Percentiles rank a stretch among this genome's conserved stretches.
Conservation (phyloP, 208 protist species). For the Trypanosoma platydactyli region DNA sequence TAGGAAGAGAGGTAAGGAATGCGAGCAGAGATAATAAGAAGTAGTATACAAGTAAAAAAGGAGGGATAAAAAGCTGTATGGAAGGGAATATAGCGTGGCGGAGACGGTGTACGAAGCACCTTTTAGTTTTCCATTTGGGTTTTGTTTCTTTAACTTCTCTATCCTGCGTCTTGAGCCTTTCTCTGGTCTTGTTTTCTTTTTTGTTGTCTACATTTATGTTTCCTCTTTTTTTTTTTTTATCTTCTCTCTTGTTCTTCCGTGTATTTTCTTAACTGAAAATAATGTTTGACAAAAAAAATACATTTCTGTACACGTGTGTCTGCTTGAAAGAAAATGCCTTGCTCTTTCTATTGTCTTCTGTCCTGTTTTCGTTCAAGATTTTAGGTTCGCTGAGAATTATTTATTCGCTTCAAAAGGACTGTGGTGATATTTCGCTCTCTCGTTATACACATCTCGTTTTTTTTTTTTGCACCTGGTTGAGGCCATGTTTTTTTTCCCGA, state of each 20-base stretch:
- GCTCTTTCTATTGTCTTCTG: too few species aligned
- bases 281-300: too few species aligned
- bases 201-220: background rate
- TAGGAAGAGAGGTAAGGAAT: background rate
- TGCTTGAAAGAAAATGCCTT: too few species aligned
- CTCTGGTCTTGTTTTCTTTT: too few species aligned
- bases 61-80: background rate
- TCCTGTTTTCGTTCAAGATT: too few species aligned
- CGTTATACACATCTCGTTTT: too few species aligned
- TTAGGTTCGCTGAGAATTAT: too few species aligned
- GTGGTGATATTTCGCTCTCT: too few species aligned
- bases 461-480: too few species aligned
- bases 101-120: background rate
- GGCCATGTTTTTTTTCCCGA: conserved; percentile 23
- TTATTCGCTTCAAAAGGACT: too few species aligned
- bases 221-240: conserved; percentile 4
- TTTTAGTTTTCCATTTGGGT: background rate
- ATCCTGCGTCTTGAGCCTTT: conserved; percentile 14
- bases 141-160: background rate
- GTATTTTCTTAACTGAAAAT: background rate
- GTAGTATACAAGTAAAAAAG: background rate
- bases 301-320: too few species aligned
- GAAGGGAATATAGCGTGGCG: background rate
- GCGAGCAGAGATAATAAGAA: background rate
- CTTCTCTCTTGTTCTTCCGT: conserved; percentile 2